phyloP scores from a whole-genome alignment of 768 basidiomycete genomes.

The Pisolithus microcarpus region DNA sequence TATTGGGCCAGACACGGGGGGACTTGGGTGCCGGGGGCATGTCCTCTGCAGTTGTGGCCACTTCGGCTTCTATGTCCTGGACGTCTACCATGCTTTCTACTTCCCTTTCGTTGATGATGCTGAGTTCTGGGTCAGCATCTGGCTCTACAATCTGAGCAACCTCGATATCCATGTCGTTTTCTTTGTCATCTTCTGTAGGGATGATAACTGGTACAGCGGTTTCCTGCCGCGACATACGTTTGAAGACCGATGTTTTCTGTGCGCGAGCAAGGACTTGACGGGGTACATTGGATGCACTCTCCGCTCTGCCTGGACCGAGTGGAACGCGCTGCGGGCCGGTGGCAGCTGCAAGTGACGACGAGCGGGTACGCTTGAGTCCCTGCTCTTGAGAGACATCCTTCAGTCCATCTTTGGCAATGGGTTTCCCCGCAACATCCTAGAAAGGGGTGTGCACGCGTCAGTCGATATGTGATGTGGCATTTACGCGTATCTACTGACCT shows the following conservation, averaged over 20 bases:
- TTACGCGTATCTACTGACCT: slow-evolving; percentile 38
- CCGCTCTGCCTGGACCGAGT: slow-evolving; percentile 50
- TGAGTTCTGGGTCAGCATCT: slow-evolving; percentile 36
- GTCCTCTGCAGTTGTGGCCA: slow-evolving; percentile 30
- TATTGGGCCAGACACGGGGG: slow-evolving; percentile 66
- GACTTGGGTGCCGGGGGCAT: slow-evolving; percentile 31
- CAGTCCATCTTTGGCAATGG: slow-evolving; percentile 44
- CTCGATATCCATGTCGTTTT: slow-evolving; percentile 60
- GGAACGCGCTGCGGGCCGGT: slow-evolving; percentile 64
- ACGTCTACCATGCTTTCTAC: slow-evolving; percentile 59
- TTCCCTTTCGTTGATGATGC: slow-evolving; percentile 46
- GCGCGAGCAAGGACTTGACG: slow-evolving; percentile 23
- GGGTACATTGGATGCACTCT: slow-evolving; percentile 36
- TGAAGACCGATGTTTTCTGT: slow-evolving; percentile 29
- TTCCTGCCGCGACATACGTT: slow-evolving; percentile 36
- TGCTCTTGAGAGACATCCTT: slow-evolving; percentile 49
- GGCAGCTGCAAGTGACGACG: slow-evolving; percentile 57
- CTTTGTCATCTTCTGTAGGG: slow-evolving; percentile 38
- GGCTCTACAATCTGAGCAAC: slow-evolving; percentile 22
- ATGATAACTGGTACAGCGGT: slow-evolving; percentile 38
- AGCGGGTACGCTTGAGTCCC: slow-evolving; percentile 52
- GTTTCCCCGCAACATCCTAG: slow-evolving; percentile 35
- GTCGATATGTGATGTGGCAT: slow-evolving; percentile 2
- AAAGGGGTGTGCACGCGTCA: slow-evolving; percentile 4
- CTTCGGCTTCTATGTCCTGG: slow-evolving; percentile 35